Conservation (phyloP, 2,329 filamentous ascomycete species). For the Aspergillus transmontanensis region DNA sequence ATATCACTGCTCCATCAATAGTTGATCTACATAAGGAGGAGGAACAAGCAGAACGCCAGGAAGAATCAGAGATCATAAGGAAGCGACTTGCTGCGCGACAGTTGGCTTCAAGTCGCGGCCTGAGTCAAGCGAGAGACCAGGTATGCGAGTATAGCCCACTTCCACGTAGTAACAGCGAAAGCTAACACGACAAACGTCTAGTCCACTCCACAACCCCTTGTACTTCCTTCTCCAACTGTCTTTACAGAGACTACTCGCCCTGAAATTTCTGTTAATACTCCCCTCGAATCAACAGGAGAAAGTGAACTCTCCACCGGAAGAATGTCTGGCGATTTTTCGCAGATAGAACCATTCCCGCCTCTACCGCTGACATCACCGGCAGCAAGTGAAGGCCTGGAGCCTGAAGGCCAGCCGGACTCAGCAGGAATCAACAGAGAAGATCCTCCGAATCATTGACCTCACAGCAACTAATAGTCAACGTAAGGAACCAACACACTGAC, state of each 20-base stretch:
- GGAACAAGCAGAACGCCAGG: conserved; percentile 53
- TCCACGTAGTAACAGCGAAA: not conserved
- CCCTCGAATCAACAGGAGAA: conserved; percentile 17
- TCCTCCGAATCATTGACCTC: not conserved
- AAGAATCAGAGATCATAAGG: conserved; percentile 58
- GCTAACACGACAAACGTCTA: conserved; percentile 12
- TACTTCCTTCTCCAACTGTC: conserved; percentile 11
- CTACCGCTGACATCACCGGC: conserved; percentile 26
- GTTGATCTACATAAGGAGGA: conserved; percentile 62
- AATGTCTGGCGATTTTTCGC: conserved; percentile 21
- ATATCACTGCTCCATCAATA: conserved; percentile 49
- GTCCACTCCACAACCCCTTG: conserved; percentile 13
- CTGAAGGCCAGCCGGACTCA: not conserved
- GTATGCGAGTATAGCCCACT: conserved; percentile 23
- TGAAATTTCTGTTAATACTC: conserved; percentile 11
- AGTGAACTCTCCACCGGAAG: conserved; percentile 14
- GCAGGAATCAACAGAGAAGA: not conserved
- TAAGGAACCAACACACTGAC: not conserved
- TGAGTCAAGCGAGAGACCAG: conserved; percentile 37
- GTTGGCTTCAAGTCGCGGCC: conserved; percentile 57
- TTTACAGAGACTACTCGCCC: conserved; percentile 8
- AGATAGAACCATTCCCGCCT: conserved; percentile 39
- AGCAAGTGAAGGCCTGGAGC: conserved; percentile 2
- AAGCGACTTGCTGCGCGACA: conserved; percentile 58
- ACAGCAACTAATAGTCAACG: not conserved